Base-by-base conservation (phyloP, 164 flowering plant species). In the Tetrastigma voinierianum region DNA sequence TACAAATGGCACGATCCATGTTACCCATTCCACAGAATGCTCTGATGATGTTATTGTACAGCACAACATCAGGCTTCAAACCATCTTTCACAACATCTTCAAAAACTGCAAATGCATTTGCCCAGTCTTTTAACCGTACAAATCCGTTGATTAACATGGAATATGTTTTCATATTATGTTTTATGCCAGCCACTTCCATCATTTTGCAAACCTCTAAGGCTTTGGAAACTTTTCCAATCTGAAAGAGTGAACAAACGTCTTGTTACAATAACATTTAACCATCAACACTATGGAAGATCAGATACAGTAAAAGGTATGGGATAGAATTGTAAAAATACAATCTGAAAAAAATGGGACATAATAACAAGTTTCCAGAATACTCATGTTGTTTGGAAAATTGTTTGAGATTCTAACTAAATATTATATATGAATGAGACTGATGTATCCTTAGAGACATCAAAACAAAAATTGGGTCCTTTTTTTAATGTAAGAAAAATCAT, bases 11-110 rank as follows among this genome's bases (percentile, higher is more conserved):
- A 62, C 98, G 93, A 63, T 90, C 98, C 87, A 87, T 84, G 82
- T 85, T 96, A 51, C 95, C 97, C 98, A 93, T 93, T 67, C 92
- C 96, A 80, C 98, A 92, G 65, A 96, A 96, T 73, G 98, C 99
- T 23, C 73, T 80, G 57, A 96, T 84, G 20, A 96, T 86, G 72
- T 88, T 93, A 78, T 96, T 96, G 73, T 90, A 96, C 16, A 96
- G 93, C 46, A 96, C 84, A 66, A 83, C 90, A 81, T 96, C 99
- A 17, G 95, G 98, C 73, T 88, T 89, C 67, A 96, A 71, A 63
- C 97, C 99, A 68, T 80, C 92, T 57, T 76, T 76, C 15, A 93
- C 59, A 53, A 88, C 79, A 76, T 96, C 97, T 74, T 96, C 99
- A 71, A 88, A 93, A 63, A 96, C 68, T 24, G 99, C 86, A 80